A percentile compares a stretch with the other conserved stretches of the same genome.
These are phyloP conservation scores for Bruguiera gymnorhiza DNA, from an alignment of 345 rosid species.

Conservation along the genomic window DNA sequence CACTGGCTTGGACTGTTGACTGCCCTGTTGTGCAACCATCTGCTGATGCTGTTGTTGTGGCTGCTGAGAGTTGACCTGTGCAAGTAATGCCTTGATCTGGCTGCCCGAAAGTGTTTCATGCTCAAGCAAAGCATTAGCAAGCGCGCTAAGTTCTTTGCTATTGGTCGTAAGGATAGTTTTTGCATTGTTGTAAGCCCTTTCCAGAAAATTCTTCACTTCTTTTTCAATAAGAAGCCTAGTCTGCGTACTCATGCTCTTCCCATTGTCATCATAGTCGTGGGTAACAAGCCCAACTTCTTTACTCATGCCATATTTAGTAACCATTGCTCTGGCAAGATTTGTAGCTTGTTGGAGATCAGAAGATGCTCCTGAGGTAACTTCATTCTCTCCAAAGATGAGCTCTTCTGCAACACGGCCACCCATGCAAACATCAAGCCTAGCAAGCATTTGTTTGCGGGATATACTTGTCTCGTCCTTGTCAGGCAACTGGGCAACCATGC, in stretches of 20 bases:
- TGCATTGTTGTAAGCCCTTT: slow-evolving; percentile 85
- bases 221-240: slow-evolving; percentile 88
- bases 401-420: slow-evolving; percentile 98
- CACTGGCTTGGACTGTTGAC: slow-evolving; percentile 51
- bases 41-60: slow-evolving; percentile 48
- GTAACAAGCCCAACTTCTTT: slow-evolving; percentile 78
- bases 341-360: slow-evolving; percentile 91
- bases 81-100: slow-evolving; percentile 69
- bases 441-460: slow-evolving; percentile 93
- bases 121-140: slow-evolving; percentile 80
- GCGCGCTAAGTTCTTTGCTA: slow-evolving; percentile 74
- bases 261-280: slow-evolving; percentile 73
- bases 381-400: slow-evolving; percentile 85
- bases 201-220: slow-evolving; percentile 67
- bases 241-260: slow-evolving; percentile 98
- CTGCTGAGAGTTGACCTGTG: slow-evolving; percentile 58
- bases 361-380: slow-evolving; percentile 85
- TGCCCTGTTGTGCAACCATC: slow-evolving; percentile 42
- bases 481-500: slow-evolving; percentile 92
- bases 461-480: slow-evolving; percentile 73
- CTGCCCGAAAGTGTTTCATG: slow-evolving; percentile 74
- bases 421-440: slow-evolving; percentile 88
- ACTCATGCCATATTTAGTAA: slow-evolving; percentile 89
- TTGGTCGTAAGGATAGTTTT: slow-evolving; percentile 70
- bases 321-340: slow-evolving; percentile 77